These are phyloP conservation scores for Candida quercuum DNA, from an alignment of 805 yeast species.

Conservation along the genomic window DNA sequence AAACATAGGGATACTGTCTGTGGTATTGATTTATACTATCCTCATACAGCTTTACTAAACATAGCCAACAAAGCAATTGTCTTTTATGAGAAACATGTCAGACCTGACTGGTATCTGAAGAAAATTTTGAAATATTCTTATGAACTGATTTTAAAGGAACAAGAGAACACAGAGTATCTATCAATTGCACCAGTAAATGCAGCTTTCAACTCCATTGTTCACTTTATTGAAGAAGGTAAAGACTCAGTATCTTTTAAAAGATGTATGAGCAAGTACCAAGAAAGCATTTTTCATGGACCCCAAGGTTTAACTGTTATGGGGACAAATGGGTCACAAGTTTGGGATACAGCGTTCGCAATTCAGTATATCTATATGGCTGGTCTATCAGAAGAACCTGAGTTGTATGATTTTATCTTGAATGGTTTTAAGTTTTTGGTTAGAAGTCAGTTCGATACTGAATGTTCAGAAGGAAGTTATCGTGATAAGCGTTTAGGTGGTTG, in stretches of 20 bases:
- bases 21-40: constrained; percentile 90
- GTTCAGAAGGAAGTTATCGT: constrained; percentile 72
- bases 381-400: constrained; percentile 62
- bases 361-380: constrained; percentile 83
- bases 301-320: constrained; percentile 94
- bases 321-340: constrained; percentile 94
- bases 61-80: constrained; percentile 53
- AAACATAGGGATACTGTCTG: constrained; percentile 79
- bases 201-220: constrained; percentile 74
- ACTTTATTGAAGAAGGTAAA: constrained; percentile 64
- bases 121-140: constrained; percentile 48
- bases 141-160: constrained; percentile 66
- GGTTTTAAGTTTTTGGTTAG: constrained; percentile 70
- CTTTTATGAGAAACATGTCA: constrained; percentile 59
- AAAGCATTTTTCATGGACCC: constrained; percentile 77
- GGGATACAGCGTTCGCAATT: constrained; percentile 92
- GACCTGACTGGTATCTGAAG: constrained; percentile 70
- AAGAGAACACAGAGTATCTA: constrained; percentile 69
- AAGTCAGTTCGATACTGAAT: constrained; percentile 81
- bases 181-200: constrained; percentile 93
- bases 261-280: constrained; percentile 58
- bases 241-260: constrained; percentile 55
- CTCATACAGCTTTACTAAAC: constrained; percentile 71
- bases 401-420: constrained; percentile 52
- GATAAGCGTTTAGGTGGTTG: constrained; percentile 86